Evolutionary conservation across 2,329 filamentous ascomycete genomes (phyloP).

Genomic region (Fusarium coicis): DNA sequence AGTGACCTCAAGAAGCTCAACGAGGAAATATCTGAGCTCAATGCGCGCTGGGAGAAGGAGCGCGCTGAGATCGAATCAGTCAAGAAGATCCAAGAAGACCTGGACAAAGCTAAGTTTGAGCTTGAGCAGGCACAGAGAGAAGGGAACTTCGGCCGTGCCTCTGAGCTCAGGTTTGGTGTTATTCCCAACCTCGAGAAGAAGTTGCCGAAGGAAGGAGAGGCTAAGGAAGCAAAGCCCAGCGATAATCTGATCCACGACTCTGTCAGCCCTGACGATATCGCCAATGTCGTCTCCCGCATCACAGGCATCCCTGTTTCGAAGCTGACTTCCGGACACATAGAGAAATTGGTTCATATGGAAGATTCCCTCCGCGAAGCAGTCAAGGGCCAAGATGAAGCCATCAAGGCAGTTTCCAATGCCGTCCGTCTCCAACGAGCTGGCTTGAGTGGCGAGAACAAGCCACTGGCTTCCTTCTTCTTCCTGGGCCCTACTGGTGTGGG

Average conservation of each 20-base stretch:
- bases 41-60: constrained; percentile 90
- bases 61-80: constrained; percentile 85
- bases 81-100: constrained; percentile 87
- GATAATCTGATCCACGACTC: constrained; percentile 86
- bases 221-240: constrained; percentile 47
- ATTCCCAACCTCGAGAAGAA: constrained; percentile 85
- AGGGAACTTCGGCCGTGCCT: constrained; percentile 90
- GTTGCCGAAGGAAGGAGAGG: constrained; percentile 78
- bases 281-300: constrained; percentile 86
- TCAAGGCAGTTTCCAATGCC: constrained; percentile 90
- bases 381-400: constrained; percentile 92
- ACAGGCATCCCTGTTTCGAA: constrained; percentile 95
- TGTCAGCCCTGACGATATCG: constrained; percentile 96
- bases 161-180: constrained; percentile 86
- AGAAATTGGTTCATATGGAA: constrained; percentile 97
- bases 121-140: constrained; percentile 88
- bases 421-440: constrained; percentile 94
- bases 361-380: constrained; percentile 85
- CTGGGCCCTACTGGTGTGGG: constrained; percentile 95
- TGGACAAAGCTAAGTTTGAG: constrained; percentile 86
- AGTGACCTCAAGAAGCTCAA: constrained; percentile 79
- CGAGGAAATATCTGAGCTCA: constrained; percentile 79
- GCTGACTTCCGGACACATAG: constrained; percentile 90
- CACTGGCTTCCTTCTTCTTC: constrained; percentile 97
- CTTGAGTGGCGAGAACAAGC: constrained; percentile 89